Base-by-base conservation (phyloP, 2,329 filamentous ascomycete species). In the Calonectria ilicicola region DNA sequence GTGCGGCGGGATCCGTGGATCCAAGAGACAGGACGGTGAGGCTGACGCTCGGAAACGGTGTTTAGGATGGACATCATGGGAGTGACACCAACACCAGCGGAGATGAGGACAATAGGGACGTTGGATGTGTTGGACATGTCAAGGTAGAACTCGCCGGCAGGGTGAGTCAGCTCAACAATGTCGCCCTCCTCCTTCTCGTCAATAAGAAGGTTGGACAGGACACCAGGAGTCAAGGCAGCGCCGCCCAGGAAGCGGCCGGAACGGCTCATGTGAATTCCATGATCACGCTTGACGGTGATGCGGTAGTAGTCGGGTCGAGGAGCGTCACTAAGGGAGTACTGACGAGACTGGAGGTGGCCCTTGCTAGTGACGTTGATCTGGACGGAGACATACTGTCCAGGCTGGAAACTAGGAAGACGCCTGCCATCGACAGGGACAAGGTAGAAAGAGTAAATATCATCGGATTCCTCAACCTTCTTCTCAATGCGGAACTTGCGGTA, bases 331-430 rank as follows among this genome's bases (percentile, higher is more conserved):
- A 95, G 87, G 29, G 92, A 94, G 84, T 95, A 95, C 82, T 95
- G 93, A 38, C 93, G 87, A 21, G 91, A 88, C 82, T 95, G 93
- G 75, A 87, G 83, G 80, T 91, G 89, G 27, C 89, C 89, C 74
- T 89, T 85, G 0, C 86, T 84, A 1, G 90, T 89, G 0, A 93
- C 87, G 63, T 88, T 85, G 9, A 92, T 82, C 63, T 89, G 88
- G 58, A 95, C 83, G 0, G 92, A 93, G 72, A 94, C 88, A 80
- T 95, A 95, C 83, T 95, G 93, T 42, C 94, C 94, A 0, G 93
- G 93, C 70, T 89, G 86, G 85, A 90, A 95, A 0, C 80, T 53
- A 0, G 93, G 93, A 47, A 95, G 85, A n/a, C 86, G 85, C 74
- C 88, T 83, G 44, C 86, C 87, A 74, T 94, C 92, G 8, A 89